Percentiles rank a stretch among this genome's conserved stretches.
Evolutionary conservation across 140 eudicot species (phyloP).

Genomic region (Erigeron philadelphicus): DNA sequence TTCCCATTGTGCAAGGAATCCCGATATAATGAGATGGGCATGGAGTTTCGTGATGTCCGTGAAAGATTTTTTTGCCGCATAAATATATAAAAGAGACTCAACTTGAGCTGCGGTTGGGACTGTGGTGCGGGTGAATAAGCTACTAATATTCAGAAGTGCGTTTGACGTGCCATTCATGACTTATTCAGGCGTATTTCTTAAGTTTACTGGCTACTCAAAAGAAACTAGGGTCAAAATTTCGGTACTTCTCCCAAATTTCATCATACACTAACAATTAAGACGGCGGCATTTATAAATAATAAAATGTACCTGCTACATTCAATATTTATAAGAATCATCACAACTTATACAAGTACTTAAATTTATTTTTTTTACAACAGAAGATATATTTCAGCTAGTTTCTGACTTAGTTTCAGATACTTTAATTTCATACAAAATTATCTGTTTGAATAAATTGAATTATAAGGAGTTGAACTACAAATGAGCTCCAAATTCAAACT

Average conservation of each 20-base stretch:
- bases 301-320: too few relatives aligned
- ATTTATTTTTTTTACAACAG: too few relatives aligned
- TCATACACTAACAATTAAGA: not conserved
- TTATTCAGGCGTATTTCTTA: not conserved
- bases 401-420: too few relatives aligned
- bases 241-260: not conserved
- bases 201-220: not conserved
- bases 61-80: conserved; percentile 50
- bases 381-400: too few relatives aligned
- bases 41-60: conserved; percentile 51
- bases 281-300: not conserved
- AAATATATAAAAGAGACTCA: conserved; percentile 45
- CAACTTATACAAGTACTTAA: too few relatives aligned
- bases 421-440: too few relatives aligned
- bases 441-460: too few relatives aligned
- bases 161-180: conserved; percentile 48
- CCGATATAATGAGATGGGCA: conserved; percentile 46
- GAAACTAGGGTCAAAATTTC: not conserved
- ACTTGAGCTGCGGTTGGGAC: conserved; percentile 28
- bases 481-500: too few relatives aligned
- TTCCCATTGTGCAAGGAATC: conserved; percentile 32
- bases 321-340: too few relatives aligned
- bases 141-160: conserved; percentile 36
- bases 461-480: too few relatives aligned
- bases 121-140: conserved; percentile 37